Conservation (phyloP, 129 eudicot genomes). For the Escallonia herrerae region DNA sequence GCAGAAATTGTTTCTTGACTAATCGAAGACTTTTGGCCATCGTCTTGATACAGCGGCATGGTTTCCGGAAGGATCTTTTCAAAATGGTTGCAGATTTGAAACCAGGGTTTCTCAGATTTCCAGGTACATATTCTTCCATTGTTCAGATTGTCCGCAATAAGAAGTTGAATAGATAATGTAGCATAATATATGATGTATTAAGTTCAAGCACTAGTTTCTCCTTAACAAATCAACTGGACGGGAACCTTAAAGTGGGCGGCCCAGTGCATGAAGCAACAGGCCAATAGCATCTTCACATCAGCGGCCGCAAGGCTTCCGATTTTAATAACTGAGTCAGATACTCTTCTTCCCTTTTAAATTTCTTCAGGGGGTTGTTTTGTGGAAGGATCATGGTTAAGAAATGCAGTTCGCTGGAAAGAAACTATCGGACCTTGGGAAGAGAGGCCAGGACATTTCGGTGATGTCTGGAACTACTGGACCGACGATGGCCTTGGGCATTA, state of each 20-base stretch:
- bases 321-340: background rate
- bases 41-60: constrained; percentile 57
- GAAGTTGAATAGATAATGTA: too few species aligned
- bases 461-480: constrained; percentile 92
- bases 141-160: background rate
- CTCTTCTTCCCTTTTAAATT: background rate
- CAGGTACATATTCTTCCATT: constrained; percentile 44
- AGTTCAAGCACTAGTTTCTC: too few species aligned
- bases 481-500: constrained; percentile 95
- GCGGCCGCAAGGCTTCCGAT: background rate
- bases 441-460: constrained; percentile 91
- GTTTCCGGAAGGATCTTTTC: constrained; percentile 80
- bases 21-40: too few species aligned
- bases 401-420: constrained; percentile 93
- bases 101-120: constrained; percentile 90
- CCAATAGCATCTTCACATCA: background rate
- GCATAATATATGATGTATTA: too few species aligned
- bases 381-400: constrained; percentile 70
- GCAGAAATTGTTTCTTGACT: too few species aligned
- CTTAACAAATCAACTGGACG: too few species aligned
- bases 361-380: constrained; percentile 79
- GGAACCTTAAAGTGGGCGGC: too few species aligned
- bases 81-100: constrained; percentile 63
- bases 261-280: too few species aligned
- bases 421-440: constrained; percentile 92